Conservation (phyloP, 2,329 filamentous ascomycete species). For the Trichocomaceae sp. region DNA sequence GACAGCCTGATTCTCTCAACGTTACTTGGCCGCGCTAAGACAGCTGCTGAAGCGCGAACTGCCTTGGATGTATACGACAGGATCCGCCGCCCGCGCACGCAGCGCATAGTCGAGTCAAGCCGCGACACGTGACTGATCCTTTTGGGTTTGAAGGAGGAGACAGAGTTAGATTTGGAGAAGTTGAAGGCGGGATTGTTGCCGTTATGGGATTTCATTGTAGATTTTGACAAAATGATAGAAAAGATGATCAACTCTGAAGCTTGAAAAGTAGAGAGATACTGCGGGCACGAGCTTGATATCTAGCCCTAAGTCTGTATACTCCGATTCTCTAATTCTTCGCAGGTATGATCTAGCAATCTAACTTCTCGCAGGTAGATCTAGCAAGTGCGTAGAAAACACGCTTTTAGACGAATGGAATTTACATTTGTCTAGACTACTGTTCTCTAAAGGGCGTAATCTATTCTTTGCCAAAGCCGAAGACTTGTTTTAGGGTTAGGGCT, state of each 20-base stretch:
- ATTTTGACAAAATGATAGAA: constrained; percentile 27
- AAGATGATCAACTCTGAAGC: neutral
- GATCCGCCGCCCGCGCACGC: constrained; percentile 39
- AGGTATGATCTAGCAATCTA: constrained; percentile 1
- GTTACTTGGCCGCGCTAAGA: constrained; percentile 20
- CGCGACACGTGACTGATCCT: neutral
- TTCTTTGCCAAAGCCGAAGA: too few species aligned
- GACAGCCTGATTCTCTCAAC: constrained; percentile 29
- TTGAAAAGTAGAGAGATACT: neutral
- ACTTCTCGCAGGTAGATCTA: too few species aligned
- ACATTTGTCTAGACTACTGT: too few species aligned
- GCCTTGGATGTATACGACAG: constrained; percentile 45
- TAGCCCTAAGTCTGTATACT: neutral
- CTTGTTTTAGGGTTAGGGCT: too few species aligned
- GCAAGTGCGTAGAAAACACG: too few species aligned
- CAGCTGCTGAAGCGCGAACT: neutral
- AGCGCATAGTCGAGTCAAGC: constrained; percentile 43
- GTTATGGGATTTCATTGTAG: constrained; percentile 5
- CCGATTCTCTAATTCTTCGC: neutral
- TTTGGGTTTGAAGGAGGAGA: neutral
- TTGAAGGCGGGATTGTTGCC: constrained; percentile 2
- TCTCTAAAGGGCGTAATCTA: too few species aligned
- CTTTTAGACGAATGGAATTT: too few species aligned
- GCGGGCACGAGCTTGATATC: too few species aligned
- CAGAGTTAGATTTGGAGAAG: neutral